Base-by-base conservation (phyloP, 1,284 basidiomycete species). In the Puccinia novopanici region DNA sequence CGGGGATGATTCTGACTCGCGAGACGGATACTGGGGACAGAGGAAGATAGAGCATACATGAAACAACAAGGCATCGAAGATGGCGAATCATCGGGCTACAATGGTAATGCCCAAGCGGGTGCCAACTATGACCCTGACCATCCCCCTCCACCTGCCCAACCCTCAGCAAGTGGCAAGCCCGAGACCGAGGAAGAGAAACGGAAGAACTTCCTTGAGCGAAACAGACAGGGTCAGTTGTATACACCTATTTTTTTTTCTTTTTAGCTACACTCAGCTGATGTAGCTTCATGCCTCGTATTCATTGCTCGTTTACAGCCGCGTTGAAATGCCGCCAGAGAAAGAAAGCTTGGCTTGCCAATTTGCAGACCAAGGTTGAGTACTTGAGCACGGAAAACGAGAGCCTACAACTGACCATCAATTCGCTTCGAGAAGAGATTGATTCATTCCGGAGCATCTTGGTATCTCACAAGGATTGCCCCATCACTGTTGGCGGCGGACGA, bases 271-370 rank as follows among this genome's bases (percentile, higher is more conserved):
- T 30, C 63, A n/a, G 37, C 48, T 61, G n/a, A n/a, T 42, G 17
- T n/a, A n/a, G n/a, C n/a, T n/a, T n/a, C n/a, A n/a, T n/a, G n/a
- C n/a, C n/a, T 50, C 52, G 63, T 45, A 45, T 52, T 42, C 24
- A n/a, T 73, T 45, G 9, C 50, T 52, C 42, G 6, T 70, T 24
- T 78, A 17, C 50, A 96, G 96, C 96, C 81, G 96, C 96, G 3
- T 90, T 98, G 84, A 99, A 99, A 87, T 99, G 97, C 87, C 93
- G 96, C 55, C 96, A 99, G 86, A 91, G 96, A 79, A 99, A 99
- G 87, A 99, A 99, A 87, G 94, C 94, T 8, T 99, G 97, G 96
- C 89, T 98, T 37, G 89, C 91, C 34, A 92, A 94, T 83, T 88
- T 99, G 24, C 96, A 99, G 86, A 91, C 92, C 75, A 96, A 96